Evolutionary conservation across 2,329 filamentous ascomycete species (phyloP).

Genomic region (Colletotrichum incanum): DNA sequence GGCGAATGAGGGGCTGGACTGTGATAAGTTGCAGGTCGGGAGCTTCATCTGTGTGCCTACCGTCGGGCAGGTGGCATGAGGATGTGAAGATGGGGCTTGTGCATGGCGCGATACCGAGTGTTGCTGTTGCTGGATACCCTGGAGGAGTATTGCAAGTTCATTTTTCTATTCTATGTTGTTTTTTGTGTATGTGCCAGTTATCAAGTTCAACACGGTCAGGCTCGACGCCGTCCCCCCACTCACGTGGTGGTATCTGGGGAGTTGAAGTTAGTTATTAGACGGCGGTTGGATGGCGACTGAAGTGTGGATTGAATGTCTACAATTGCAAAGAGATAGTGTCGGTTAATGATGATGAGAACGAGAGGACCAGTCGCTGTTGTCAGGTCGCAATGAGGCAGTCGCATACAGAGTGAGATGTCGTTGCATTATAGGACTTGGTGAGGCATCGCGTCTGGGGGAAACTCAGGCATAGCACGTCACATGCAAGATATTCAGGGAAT

Average conservation of each 20-base stretch:
- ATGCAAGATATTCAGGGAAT: neutral
- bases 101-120: neutral
- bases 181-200: neutral
- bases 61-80: slow-evolving; percentile 18
- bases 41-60: slow-evolving; percentile 62
- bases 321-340: neutral
- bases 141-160: neutral
- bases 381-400: neutral
- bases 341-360: neutral
- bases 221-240: too few species aligned
- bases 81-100: neutral
- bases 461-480: neutral
- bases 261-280: too few species aligned
- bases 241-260: slow-evolving; percentile 10
- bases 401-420: neutral
- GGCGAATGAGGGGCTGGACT: slow-evolving; percentile 63
- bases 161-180: neutral
- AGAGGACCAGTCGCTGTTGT: neutral
- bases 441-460: neutral
- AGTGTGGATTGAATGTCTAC: neutral
- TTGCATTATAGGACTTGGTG: neutral
- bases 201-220: neutral
- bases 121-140: slow-evolving; percentile 16
- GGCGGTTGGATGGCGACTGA: neutral
- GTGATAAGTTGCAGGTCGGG: slow-evolving; percentile 61